Evolutionary conservation across 192 early-diverging fungal species (phyloP).

Genomic region (Cetraspora pellucida): DNA sequence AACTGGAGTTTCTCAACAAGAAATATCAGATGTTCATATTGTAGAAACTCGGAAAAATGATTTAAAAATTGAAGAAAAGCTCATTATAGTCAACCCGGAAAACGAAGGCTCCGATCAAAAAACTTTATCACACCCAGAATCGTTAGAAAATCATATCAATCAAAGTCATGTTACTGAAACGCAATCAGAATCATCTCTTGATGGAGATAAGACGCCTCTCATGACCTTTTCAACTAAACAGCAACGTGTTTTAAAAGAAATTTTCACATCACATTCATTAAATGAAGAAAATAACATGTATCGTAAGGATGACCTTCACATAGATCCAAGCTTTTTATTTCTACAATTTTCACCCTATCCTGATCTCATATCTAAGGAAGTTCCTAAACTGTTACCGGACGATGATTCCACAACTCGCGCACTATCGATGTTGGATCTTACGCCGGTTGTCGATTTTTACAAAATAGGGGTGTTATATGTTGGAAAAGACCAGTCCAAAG

Average conservation of each 20-base stretch:
- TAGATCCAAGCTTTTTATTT: conserved; percentile 64
- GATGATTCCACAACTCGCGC: conserved; percentile 77
- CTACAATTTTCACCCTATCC: conserved; percentile 77
- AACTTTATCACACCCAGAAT: too few species aligned
- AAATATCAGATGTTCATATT: neutral
- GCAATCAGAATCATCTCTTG: neutral
- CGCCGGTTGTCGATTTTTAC: conserved; percentile 88
- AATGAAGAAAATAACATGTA: conserved; percentile 18
- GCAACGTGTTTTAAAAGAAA: conserved; percentile 28
- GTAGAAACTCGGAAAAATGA: too few species aligned
- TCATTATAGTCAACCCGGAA: too few species aligned
- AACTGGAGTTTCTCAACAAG: neutral
- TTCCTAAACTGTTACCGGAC: conserved; percentile 66
- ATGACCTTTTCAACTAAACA: conserved; percentile 34
- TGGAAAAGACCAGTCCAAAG: conserved; percentile 79
- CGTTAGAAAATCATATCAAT: too few species aligned
- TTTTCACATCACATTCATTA: conserved; percentile 21
- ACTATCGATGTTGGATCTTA: conserved; percentile 82
- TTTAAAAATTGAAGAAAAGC: too few species aligned
- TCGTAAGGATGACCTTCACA: conserved; percentile 46
- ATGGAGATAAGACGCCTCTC: neutral
- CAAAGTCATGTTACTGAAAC: neutral
- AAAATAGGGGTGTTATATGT: conserved; percentile 96
- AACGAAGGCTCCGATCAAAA: too few species aligned
- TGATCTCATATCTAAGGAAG: conserved; percentile 59